Percentiles rank a stretch among this genome's conserved stretches.
These are phyloP conservation scores for Escallonia herrerae DNA, from an alignment of 129 eudicot genomes.

Conservation along the genomic window DNA sequence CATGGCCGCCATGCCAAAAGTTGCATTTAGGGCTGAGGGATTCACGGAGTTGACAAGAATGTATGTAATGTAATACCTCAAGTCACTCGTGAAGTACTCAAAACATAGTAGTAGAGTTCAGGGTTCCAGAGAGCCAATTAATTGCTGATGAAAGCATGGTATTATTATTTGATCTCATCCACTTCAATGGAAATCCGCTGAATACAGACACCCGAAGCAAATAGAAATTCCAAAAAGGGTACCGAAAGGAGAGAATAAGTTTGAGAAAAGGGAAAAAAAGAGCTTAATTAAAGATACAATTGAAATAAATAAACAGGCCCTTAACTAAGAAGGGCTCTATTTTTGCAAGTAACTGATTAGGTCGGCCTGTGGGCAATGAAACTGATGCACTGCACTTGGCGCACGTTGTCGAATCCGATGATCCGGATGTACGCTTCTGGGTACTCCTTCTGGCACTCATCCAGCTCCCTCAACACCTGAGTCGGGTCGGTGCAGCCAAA, in stretches of 20 bases:
- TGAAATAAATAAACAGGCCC: not conserved
- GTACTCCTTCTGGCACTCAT: slow-evolving; percentile 44
- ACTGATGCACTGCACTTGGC: slow-evolving; percentile 77
- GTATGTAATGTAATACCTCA: not conserved
- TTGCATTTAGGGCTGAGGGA: not conserved
- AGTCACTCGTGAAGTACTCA: not conserved
- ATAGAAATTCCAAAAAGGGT: not conserved
- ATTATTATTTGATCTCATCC: not conserved
- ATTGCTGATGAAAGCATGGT: not conserved
- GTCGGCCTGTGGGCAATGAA: slow-evolving; percentile 56
- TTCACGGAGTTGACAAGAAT: not conserved
- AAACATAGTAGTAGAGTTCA: no score
- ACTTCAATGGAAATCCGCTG: not conserved
- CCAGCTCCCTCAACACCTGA: slow-evolving; percentile 47
- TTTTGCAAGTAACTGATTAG: no score
- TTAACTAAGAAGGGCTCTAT: no score
- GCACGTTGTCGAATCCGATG: slow-evolving; percentile 64
- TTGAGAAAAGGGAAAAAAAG: not conserved
- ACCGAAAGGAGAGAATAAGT: not conserved
- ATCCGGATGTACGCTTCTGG: slow-evolving; percentile 45
- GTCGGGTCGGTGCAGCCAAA: slow-evolving; percentile 59
- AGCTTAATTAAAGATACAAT: not conserved
- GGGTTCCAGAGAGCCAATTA: not conserved
- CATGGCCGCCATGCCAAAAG: not conserved
- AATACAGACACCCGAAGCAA: slow-evolving; percentile 2